Conservation (phyloP, 2,329 filamentous ascomycete genomes). For the Domatiomyces globalis region DNA sequence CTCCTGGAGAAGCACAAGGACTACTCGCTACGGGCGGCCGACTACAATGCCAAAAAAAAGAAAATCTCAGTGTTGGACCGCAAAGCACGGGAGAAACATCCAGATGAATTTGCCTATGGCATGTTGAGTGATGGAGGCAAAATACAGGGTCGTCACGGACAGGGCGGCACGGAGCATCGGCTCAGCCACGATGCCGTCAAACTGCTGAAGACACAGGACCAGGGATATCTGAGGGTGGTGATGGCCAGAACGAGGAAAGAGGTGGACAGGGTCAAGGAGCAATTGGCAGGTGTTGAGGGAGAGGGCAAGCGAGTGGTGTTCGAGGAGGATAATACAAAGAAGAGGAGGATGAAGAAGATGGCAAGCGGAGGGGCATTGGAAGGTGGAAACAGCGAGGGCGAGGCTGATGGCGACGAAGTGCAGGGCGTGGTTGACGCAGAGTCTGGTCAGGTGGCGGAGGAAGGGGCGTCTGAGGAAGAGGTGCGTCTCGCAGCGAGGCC, state of each 20-base stretch:
- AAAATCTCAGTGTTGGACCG: conserved; percentile 45
- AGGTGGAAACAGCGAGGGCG: conserved; percentile 10
- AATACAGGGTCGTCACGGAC: conserved; percentile 30
- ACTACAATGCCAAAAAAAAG: conserved; percentile 48
- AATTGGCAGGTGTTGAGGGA: conserved; percentile 14
- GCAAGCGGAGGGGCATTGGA: conserved; percentile 15
- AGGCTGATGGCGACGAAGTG: conserved; percentile 4
- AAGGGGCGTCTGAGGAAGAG: conserved; percentile 9
- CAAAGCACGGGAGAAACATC: conserved; percentile 47
- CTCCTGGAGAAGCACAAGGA: conserved; percentile 93
- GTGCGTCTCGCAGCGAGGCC: conserved; percentile 4
- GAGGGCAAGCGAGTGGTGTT: conserved; percentile 26
- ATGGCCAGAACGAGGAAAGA: conserved; percentile 40
- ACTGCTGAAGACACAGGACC: conserved; percentile 52
- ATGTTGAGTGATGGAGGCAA: conserved; percentile 43
- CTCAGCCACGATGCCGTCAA: conserved; percentile 45
- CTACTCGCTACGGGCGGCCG: conserved; percentile 50
- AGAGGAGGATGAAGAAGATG: conserved; percentile 9
- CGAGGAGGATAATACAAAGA: conserved; percentile 21
- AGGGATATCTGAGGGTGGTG: conserved; percentile 47
- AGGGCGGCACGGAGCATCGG: conserved; percentile 35
- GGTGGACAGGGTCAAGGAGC: conserved; percentile 26
- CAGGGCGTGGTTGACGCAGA: too few species aligned
- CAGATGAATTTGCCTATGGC: conserved; percentile 52
- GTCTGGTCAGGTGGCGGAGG: conserved; percentile 16